A percentile compares a stretch with the other conserved stretches of the same genome.
These are phyloP conservation scores for Hygrophila difformis DNA, from an alignment of 257 asterid genomes.

Conservation along the genomic window DNA sequence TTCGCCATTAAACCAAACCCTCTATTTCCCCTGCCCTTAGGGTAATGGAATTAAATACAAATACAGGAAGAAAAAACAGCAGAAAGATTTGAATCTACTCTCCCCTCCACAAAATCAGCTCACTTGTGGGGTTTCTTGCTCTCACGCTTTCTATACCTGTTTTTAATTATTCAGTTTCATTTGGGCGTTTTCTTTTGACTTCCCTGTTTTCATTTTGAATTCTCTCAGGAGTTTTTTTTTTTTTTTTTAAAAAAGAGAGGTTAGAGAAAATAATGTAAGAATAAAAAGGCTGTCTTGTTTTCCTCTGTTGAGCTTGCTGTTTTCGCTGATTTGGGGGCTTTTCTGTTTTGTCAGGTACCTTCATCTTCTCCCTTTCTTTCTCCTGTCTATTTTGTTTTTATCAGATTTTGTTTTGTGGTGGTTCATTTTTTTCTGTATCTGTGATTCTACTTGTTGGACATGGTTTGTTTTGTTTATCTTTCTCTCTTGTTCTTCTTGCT, in stretches of 20 bases:
- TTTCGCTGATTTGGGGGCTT: conserved; percentile 15
- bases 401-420: not conserved
- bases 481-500: not conserved
- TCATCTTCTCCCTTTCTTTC: not conserved
- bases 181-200: not conserved
- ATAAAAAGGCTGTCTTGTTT: conserved; percentile 8
- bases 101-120: too few species aligned
- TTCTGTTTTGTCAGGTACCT: conserved; percentile 29
- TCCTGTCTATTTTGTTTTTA: conserved; percentile 3
- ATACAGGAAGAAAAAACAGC: too few species aligned
- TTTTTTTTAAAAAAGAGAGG: too few species aligned
- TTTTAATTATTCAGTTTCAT: conserved; percentile 9
- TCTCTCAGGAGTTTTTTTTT: too few species aligned
- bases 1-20: conserved; percentile 16
- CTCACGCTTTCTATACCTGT: conserved; percentile 11
- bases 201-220: conserved; percentile 12
- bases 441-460: conserved; percentile 1
- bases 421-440: not conserved
- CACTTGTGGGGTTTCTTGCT: not conserved
- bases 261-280: too few species aligned
- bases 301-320: conserved; percentile 15
- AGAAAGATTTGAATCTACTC: too few species aligned
- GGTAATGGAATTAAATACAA: too few species aligned
- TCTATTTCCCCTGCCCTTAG: conserved; percentile 26
- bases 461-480: conserved; percentile 6